Percentiles rank a stretch among this genome's conserved stretches.
Evolutionary conservation across 2,329 filamentous ascomycete species (phyloP).

Genomic region (Microsporum ferrugineum): DNA sequence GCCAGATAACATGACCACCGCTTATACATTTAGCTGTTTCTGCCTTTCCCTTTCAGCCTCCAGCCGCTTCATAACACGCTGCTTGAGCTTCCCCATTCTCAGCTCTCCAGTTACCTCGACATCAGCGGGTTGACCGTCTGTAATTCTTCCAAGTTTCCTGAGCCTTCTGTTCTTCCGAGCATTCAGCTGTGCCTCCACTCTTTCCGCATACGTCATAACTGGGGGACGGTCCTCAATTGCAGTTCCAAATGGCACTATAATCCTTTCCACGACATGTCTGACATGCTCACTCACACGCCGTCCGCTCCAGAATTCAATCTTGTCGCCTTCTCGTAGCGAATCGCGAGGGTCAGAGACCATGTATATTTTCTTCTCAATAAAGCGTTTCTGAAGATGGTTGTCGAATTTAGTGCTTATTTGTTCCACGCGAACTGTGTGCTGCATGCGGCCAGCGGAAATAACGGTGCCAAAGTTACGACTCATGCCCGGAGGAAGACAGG

Average conservation of each 20-base stretch:
- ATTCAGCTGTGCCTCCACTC: slow-evolving; percentile 24
- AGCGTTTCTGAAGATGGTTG: slow-evolving; percentile 28
- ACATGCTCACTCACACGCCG: slow-evolving; percentile 29
- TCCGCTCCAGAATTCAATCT: slow-evolving; percentile 35
- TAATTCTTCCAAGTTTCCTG: slow-evolving; percentile 16
- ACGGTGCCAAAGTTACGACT: slow-evolving; percentile 26
- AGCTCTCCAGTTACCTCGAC: slow-evolving; percentile 14
- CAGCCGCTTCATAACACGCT: slow-evolving; percentile 23
- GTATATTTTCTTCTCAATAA: slow-evolving; percentile 25
- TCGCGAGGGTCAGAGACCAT: slow-evolving; percentile 31
- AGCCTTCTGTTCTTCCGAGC: slow-evolving; percentile 23
- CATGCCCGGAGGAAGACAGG: slow-evolving; percentile 17
- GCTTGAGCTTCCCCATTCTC: slow-evolving; percentile 20
- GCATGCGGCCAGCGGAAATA: slow-evolving; percentile 31
- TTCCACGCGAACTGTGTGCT: slow-evolving; percentile 30
- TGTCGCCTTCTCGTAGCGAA: slow-evolving; percentile 34
- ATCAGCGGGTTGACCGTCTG: slow-evolving; percentile 10
- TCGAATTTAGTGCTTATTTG: slow-evolving; percentile 28
- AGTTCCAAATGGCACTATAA: slow-evolving; percentile 31
- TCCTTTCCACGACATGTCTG: slow-evolving; percentile 33
- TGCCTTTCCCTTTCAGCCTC: slow-evolving; percentile 4
- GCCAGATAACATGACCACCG: background rate
- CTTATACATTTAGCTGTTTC: background rate
- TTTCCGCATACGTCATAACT: slow-evolving; percentile 27
- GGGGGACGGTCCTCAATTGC: slow-evolving; percentile 27